Evolutionary conservation across 2,329 filamentous ascomycete genomes (phyloP).

Genomic region (Macroventuria anomochaeta): DNA sequence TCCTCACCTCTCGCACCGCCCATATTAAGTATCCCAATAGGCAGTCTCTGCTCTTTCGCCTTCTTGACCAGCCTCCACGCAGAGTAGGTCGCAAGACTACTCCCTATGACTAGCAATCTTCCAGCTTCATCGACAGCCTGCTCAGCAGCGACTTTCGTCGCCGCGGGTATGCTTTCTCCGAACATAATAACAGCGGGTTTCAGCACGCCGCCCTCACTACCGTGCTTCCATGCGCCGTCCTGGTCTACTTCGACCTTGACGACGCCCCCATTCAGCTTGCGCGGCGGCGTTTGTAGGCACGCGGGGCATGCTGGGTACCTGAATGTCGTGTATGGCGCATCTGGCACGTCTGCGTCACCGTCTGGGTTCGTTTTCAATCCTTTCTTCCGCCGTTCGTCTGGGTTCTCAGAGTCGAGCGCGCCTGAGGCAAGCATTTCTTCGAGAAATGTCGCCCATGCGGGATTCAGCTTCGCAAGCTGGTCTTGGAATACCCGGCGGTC

Average conservation of each 20-base stretch:
- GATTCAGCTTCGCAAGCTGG: conserved; percentile 79
- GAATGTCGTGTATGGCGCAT: conserved; percentile 87
- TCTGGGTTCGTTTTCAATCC: conserved; percentile 90
- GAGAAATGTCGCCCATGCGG: conserved; percentile 81
- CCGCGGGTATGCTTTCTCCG: conserved; percentile 78
- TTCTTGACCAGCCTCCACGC: conserved; percentile 88
- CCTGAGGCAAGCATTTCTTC: conserved; percentile 73
- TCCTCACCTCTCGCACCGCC: conserved; percentile 84
- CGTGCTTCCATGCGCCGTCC: conserved; percentile 75
- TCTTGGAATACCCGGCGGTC: conserved; percentile 77
- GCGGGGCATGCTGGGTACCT: conserved; percentile 87
- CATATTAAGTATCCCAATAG: conserved; percentile 86
- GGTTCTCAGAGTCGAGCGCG: conserved; percentile 79
- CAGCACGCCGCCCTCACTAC: conserved; percentile 71
- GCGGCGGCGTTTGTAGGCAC: conserved; percentile 73
- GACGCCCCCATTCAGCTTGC: conserved; percentile 57
- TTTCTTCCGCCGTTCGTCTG: conserved; percentile 68
- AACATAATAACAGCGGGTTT: conserved; percentile 98
- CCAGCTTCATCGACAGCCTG: conserved; percentile 75
- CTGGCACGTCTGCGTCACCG: conserved; percentile 88
- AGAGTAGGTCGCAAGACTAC: conserved; percentile 91
- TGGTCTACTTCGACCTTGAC: conserved; percentile 70
- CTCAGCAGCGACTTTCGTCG: conserved; percentile 79
- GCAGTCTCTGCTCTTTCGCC: conserved; percentile 81
- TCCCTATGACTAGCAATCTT: conserved; percentile 80